Base-by-base conservation (phyloP, 768 basidiomycete genomes). In the Cytidiella melzeri region DNA sequence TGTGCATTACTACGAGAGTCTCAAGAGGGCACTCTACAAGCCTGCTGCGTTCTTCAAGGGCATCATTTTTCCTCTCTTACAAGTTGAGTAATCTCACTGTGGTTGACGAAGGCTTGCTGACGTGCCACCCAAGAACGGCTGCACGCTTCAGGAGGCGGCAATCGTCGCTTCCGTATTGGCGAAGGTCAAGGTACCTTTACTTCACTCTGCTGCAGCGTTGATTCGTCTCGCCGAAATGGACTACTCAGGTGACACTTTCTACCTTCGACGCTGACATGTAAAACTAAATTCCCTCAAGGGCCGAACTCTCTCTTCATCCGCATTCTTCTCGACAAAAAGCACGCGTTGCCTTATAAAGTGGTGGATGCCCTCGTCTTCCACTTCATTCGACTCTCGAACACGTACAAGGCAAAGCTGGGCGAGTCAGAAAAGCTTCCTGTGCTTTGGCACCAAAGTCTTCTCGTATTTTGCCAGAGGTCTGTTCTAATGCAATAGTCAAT, bases 11-110 rank as follows among this genome's bases (percentile, higher is more conserved):
- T 99, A 93, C 59, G 89, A 94, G 64, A 83, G 85, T n/a, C 64
- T 99, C 57, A 93, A 92, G 67, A 83, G 91, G 57, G 80, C 91
- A 4, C 68, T 98, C 51, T 98, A 95, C 67, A 99, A 98, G 66
- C 96, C 96, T 2, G 88, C 87, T 3, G 95, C 96, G 1, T 97
- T 98, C 66, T 98, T 98, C 76, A 98, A 99, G 65, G 96, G 95
- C 3, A 84, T 99, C 50, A 75, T 99, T 30, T 97, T 99, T 66
- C 96, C 96, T 0, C 74, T 99, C 65, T 77, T 96, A 52, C 92
- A 95, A 63, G 94, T 93, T 60, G 15, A 36, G 20, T 36, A 27
- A n/a, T 36, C 13, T 36, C 15, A 19, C 12, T 42, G 12, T 9
- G 4, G 12, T 9, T 21, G 7, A 21, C 19, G 10, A 46, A 5